phyloP scores from a whole-genome alignment of 805 yeast species.

The Starmerella etchellsii region DNA sequence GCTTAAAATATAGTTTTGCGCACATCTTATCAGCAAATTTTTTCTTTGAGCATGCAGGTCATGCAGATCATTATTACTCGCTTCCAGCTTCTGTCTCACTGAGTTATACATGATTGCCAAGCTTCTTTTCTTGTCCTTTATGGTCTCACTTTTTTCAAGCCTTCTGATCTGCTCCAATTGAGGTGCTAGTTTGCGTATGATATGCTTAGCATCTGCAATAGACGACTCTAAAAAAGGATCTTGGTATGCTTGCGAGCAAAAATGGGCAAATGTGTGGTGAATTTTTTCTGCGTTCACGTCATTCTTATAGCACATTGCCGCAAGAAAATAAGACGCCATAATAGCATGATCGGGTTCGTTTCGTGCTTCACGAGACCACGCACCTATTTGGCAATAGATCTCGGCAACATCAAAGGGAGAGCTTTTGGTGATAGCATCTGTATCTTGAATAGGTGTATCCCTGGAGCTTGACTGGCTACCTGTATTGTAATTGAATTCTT shows the following conservation, averaged over 20 bases:
- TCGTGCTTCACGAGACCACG: constrained; percentile 60
- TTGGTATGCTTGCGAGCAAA: constrained; percentile 34
- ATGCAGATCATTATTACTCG: constrained; percentile 39
- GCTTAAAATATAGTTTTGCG: constrained; percentile 46
- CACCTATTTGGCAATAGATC: constrained; percentile 9
- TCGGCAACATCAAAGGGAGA: constrained; percentile 1
- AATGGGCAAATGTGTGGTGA: constrained; percentile 51
- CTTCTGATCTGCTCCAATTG: constrained; percentile 23
- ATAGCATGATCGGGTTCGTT: constrained; percentile 52
- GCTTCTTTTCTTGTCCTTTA: background rate
- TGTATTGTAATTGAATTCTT: no score
- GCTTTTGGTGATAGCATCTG: no score
- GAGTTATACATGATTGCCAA: background rate
- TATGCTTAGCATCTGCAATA: constrained; percentile 21
- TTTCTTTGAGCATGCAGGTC: constrained; percentile 30
- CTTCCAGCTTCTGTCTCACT: constrained; percentile 12
- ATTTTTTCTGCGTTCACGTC: constrained; percentile 29
- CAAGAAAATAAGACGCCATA: constrained; percentile 42
- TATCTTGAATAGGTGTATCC: no score
- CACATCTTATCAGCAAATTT: constrained; percentile 39
- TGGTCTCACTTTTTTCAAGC: background rate
- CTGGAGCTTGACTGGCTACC: no score
- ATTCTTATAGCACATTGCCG: constrained; percentile 26
- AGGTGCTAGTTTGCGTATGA: constrained; percentile 14
- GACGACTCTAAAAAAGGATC: constrained; percentile 24